Base-by-base conservation (phyloP, 2,329 filamentous ascomycete genomes). In the Trichoderma breve region DNA sequence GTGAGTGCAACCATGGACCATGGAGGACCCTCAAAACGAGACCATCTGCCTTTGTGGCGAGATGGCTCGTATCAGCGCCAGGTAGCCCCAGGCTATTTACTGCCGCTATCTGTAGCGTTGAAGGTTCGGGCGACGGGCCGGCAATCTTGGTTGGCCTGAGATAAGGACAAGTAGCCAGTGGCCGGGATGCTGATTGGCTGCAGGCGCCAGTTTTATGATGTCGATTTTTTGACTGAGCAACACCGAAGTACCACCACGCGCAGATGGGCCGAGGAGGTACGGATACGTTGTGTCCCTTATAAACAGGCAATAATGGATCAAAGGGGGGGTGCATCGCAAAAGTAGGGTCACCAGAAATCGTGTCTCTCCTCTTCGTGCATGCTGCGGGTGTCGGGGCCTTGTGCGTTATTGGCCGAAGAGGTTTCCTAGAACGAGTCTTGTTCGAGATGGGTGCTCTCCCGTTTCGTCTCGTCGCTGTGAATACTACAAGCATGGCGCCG, bases 141-240 rank as follows among this genome's bases (percentile, higher is more conserved):
- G 68, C 71, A 73, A 58, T 76, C 67, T 70, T 83, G 79, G 79
- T 82, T 84, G 83, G 82, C 73, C 75, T 74, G 75, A 82, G 83
- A 85, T 85, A 85, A 85, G 83, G 71, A 78, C 75, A 70, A 62
- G 64, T 73, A 73, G 72, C 72, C 62, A 47, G 72, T 72, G 70
- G 67, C 71, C n/a, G 32, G 18, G 58, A 24, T 26, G 36, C 24
- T 83, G 81, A 84, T 84, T 84, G 83, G 83, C 74, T 73, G 67
- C 26, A 57, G 63, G 71, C 57, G 62, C 65, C 74, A 78, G 76
- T 83, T 85, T 85, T 78, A 78, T 83, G 81, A 76, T 83, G 82
- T 83, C 81, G 77, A 80, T 78, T 75, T 69, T 77, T 81, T 78
- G 79, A 77, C 80, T 79, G 79, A 73, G 71, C 71, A 57, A 21